Conservation (phyloP, 768 basidiomycete species). For the Tephrocybe sp. region DNA sequence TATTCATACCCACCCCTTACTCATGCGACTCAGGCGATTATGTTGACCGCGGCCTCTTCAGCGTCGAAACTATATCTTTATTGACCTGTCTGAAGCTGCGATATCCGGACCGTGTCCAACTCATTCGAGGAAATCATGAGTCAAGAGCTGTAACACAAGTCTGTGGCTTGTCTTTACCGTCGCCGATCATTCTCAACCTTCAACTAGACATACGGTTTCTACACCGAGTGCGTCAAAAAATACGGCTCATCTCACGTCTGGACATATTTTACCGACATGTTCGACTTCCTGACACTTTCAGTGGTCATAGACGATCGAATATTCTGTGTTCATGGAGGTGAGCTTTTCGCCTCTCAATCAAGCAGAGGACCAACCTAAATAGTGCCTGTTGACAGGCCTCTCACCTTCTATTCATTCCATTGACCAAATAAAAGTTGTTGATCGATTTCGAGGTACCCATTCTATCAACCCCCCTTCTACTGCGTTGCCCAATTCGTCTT, state of each 20-base stretch:
- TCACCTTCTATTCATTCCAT: slow-evolving; percentile 98
- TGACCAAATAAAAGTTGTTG: slow-evolving; percentile 99
- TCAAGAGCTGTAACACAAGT: slow-evolving; percentile 97
- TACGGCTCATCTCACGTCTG: slow-evolving; percentile 95
- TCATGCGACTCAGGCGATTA: slow-evolving; percentile 75
- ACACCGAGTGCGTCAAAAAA: slow-evolving; percentile 96
- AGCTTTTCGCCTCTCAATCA: slow-evolving; percentile 19
- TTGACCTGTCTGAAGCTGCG: slow-evolving; percentile 95
- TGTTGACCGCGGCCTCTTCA: slow-evolving; percentile 96
- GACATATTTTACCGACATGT: slow-evolving; percentile 99
- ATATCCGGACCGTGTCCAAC: slow-evolving; percentile 93
- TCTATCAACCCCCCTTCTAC: slow-evolving; percentile 15
- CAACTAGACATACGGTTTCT: slow-evolving; percentile 93
- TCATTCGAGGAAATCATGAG: slow-evolving; percentile 98
- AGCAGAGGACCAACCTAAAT: slow-evolving; percentile 9
- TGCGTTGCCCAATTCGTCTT: slow-evolving; percentile 21
- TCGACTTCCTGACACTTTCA: slow-evolving; percentile 95
- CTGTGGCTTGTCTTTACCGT: slow-evolving; percentile 31
- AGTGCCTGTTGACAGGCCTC: slow-evolving; percentile 54
- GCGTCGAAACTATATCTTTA: slow-evolving; percentile 97
- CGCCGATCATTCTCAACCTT: slow-evolving; percentile 23
- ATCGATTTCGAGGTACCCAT: slow-evolving; percentile 86
- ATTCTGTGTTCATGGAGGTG: slow-evolving; percentile 98
- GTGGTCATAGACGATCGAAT: slow-evolving; percentile 99
- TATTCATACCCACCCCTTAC: slow-evolving; percentile 9